Conservation (phyloP, 805 yeast species). For the Schwanniomyces vanrijiae region DNA sequence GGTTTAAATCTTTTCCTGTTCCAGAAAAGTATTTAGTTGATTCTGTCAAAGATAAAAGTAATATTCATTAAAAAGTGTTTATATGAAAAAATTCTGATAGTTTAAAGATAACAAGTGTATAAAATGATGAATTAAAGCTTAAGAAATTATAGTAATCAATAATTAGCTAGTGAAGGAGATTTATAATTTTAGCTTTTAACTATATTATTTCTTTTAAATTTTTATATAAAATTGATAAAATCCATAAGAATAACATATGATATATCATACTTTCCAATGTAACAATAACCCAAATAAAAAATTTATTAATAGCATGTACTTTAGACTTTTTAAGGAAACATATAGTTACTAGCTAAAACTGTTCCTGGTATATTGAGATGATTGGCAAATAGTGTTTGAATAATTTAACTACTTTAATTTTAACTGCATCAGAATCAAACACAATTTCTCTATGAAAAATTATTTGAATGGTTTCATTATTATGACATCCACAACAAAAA, state of each 20-base stretch:
- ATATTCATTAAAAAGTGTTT: background rate
- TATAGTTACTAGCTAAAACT: slow-evolving; percentile 34
- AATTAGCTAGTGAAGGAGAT: background rate
- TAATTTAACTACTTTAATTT: slow-evolving; percentile 14
- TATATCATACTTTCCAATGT: slow-evolving; percentile 33
- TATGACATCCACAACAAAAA: slow-evolving; percentile 15
- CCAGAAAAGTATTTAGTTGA: slow-evolving; percentile 28
- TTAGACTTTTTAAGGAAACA: slow-evolving; percentile 33
- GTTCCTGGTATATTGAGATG: slow-evolving; percentile 20
- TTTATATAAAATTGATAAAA: too few relatives aligned
- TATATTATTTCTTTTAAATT: too few relatives aligned
- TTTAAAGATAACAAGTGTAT: slow-evolving; percentile 4
- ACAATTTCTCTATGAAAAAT: slow-evolving; percentile 17
- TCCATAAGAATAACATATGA: background rate
- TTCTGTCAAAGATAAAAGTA: slow-evolving; percentile 24
- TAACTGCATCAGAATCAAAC: slow-evolving; percentile 21
- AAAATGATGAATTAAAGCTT: background rate
- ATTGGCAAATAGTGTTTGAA: slow-evolving; percentile 3
- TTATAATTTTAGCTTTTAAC: too few relatives aligned
- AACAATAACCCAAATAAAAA: slow-evolving; percentile 30
- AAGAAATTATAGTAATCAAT: background rate
- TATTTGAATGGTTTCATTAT: slow-evolving; percentile 7
- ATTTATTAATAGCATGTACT: slow-evolving; percentile 17
- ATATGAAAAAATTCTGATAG: slow-evolving; percentile 13
- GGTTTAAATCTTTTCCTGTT: slow-evolving; percentile 33